Evolutionary conservation across 148 eudicot genomes (phyloP).

Genomic region (Persicaria maculosa): DNA sequence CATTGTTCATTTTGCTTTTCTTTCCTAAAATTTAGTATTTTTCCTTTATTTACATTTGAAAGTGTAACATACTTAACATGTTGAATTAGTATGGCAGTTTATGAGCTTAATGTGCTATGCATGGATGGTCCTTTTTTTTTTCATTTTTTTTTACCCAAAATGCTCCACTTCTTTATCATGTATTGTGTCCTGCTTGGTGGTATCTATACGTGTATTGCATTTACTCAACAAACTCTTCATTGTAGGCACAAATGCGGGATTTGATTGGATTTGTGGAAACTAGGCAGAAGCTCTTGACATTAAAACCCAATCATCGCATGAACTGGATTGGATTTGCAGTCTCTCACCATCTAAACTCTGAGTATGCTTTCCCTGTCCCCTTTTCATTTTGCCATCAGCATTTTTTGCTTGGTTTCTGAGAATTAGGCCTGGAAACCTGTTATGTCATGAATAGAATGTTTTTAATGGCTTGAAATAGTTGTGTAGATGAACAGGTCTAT

Average conservation of each 20-base stretch:
- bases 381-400: background rate
- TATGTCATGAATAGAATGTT: background rate
- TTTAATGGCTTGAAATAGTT: background rate
- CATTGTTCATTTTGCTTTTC: background rate
- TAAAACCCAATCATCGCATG: conserved; percentile 99
- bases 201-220: background rate
- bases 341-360: conserved; percentile 74
- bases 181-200: background rate
- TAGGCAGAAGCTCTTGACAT: conserved; percentile 85
- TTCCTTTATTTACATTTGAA: background rate
- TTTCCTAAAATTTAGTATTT: background rate
- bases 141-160: background rate
- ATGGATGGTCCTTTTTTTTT: background rate
- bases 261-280: conserved; percentile 95
- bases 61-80: background rate
- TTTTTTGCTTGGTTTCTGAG: conserved; percentile 1
- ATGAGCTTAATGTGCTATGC: background rate
- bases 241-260: conserved; percentile 99
- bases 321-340: conserved; percentile 99
- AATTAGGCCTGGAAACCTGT: background rate
- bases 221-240: background rate
- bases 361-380: conserved; percentile 30
- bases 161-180: background rate
- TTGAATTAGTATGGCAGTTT: background rate
- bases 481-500: background rate